phyloP scores from a whole-genome alignment of 139 green algal species.

The Parachlorella kessleri region DNA sequence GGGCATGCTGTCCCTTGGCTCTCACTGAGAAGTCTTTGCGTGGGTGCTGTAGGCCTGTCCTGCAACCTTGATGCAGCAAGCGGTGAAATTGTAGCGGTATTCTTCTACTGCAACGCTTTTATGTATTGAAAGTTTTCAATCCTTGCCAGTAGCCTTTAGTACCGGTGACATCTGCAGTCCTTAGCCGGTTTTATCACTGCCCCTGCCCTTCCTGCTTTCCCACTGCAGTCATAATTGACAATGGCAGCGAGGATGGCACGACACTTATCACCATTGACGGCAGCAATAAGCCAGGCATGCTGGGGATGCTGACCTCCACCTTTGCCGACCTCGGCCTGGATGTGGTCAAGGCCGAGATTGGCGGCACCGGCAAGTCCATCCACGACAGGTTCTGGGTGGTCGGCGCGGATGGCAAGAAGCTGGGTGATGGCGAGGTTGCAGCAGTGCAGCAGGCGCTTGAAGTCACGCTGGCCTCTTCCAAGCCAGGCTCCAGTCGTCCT shows the following conservation, averaged over 20 bases:
- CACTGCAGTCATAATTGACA: slow-evolving; percentile 8
- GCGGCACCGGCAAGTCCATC: slow-evolving; percentile 45
- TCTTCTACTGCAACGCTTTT: not conserved
- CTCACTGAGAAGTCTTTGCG: too few species aligned
- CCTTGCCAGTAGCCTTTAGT: too few species aligned
- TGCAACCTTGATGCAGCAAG: not conserved
- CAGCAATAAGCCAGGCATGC: slow-evolving; percentile 58
- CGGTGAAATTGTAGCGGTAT: not conserved
- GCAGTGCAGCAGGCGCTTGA: slow-evolving; percentile 28
- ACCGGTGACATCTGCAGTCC: not conserved
- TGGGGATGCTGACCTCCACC: slow-evolving; percentile 68
- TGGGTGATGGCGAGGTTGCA: slow-evolving; percentile 8
- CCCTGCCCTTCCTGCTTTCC: not conserved
- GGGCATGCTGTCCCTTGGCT: too few species aligned
- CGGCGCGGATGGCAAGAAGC: slow-evolving; percentile 36
- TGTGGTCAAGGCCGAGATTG: slow-evolving; percentile 62
- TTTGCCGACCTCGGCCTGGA: slow-evolving; percentile 87
- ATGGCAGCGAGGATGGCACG: not conserved
- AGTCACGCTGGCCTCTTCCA: slow-evolving; percentile 1
- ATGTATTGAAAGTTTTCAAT: too few species aligned
- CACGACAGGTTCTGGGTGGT: slow-evolving; percentile 88
- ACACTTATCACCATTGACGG: slow-evolving; percentile 5
- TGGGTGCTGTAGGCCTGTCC: too few species aligned
- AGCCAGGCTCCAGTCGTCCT: slow-evolving; percentile 19
- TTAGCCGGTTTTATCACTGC: not conserved